phyloP scores from a whole-genome alignment of 805 yeast species.

The Candida tallmaniae region DNA sequence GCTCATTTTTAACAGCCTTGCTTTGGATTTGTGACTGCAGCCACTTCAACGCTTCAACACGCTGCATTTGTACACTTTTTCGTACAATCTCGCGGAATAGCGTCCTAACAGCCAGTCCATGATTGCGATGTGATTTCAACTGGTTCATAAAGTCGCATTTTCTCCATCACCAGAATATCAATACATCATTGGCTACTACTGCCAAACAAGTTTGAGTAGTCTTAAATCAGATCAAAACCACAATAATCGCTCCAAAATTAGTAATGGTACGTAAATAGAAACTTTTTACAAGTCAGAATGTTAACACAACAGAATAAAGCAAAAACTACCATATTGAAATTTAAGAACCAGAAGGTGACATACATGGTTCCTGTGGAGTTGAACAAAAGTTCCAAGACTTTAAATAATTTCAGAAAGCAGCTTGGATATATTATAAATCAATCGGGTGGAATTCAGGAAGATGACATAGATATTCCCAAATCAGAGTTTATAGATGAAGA shows the following conservation, averaged over 20 bases:
- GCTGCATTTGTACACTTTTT: conserved; percentile 1
- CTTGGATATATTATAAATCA: conserved; percentile 37
- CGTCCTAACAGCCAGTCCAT: conserved; percentile 7
- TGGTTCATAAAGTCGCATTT: conserved; percentile 2
- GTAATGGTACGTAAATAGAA: conserved; percentile 3
- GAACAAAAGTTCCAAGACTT: conserved; percentile 10
- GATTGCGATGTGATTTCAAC: conserved; percentile 5
- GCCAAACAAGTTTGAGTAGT: too few relatives aligned
- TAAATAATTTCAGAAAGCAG: conserved; percentile 15
- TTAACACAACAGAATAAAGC: too few relatives aligned
- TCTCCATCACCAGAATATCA: not conserved
- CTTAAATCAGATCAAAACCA: too few relatives aligned
- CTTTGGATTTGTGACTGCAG: too few relatives aligned
- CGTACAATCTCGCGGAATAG: conserved; percentile 11
- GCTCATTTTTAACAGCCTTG: conserved; percentile 1
- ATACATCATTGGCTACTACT: too few relatives aligned
- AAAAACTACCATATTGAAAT: conserved; percentile 35
- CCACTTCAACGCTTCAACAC: not conserved
- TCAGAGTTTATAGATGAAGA: conserved; percentile 31
- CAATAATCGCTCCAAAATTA: too few relatives aligned
- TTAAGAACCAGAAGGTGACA: conserved; percentile 29
- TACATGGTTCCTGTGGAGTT: conserved; percentile 24
- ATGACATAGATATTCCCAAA: conserved; percentile 33
- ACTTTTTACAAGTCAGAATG: too few relatives aligned
- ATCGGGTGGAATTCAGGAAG: conserved; percentile 44